Evolutionary conservation across 179 eudicot species (phyloP), one percentile per base, ranked within the genome.

Genomic region (Gypsophila paniculata): DNA sequence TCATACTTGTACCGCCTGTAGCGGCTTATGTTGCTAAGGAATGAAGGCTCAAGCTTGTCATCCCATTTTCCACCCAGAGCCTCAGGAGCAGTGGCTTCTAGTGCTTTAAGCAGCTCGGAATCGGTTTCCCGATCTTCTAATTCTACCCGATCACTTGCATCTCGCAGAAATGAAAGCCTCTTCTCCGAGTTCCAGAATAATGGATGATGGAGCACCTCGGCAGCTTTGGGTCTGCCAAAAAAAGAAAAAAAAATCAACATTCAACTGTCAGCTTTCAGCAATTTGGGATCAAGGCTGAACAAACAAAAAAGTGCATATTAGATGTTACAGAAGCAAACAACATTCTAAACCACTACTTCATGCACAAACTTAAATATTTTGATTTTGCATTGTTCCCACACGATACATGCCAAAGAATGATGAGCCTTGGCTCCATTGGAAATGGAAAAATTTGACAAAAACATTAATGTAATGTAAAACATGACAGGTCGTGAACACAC

Each of bases 1-100:
- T 89, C 91, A 60, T 77, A 89, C 71, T 83, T 89, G 81, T 89
- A 89, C 19, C 89, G 80, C 62, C 95, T 84, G 29, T 84, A 89
- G 0, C 83, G 87, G 19, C 80, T 74, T 44, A 89, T 86, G 81
- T 89, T 87, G 23, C 72, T 73, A 49, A 89, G 74, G 68, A 89
- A 83, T 22, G 85, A 74, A 70, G 11, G 72, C 48, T 87, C 88
- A 52, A 89, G 83, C 67, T 87, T 89, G 17, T 89, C 95, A 62
- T 89, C 87, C 95, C 95, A 89, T 75, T 82, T 87, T 19, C 95
- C 88, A 21, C 84, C 86, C 63, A 89, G 72, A 32, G 90, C 86
- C 48, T 61, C 69, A 6, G 81, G 17, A 32, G 80, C 85, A 4
- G 79, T 77, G 66, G 80, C 82, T 85, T 89, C 95, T 32, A 89